Base-by-base conservation (phyloP, 78 protist species). In the Monosiga brevicollis region DNA sequence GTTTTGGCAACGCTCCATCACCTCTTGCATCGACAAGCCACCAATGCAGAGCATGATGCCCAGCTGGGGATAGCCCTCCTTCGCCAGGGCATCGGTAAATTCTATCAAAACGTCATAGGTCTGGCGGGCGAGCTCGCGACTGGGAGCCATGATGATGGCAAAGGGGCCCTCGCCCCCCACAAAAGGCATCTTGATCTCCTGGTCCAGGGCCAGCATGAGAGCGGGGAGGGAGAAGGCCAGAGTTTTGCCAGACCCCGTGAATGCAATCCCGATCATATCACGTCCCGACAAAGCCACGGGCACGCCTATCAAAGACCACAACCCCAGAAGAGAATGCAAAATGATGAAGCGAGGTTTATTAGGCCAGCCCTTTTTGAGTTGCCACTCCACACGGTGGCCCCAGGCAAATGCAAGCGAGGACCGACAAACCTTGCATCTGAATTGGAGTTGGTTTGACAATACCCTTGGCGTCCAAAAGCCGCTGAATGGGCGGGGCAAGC, bases 201-300 rank as follows among this genome's bases (percentile, higher is more conserved):
- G 93, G 75, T 96, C 97, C 54, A 94, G 43, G 22, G 96, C 81
- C 23, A 94, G 41, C 77, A 91, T 3, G 2, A 97, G 87, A 90
- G 93, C 84, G 10, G 99, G 99, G 20, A 97, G 85, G 0, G 90
- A 36, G 86, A 97, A 97, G 10, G 90, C 97, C 77, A 97, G 87
- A 37, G 99, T 97, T 89, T 96, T 96, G 40, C 99, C 99, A n/a
- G 92, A 85, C 24, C 98, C 98, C 0, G 99, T 97, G 91, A 88
- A 95, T 0, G 99, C 98, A 24, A 97, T 94, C 72, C 99, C 99
- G 75, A 97, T 96, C 95, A 95, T 89, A 80, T 96, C 99, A 9
- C 98, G 86, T 22, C 98, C 99, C 0, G 82, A 2, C 73, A 97
- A 76, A 3, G 93, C 93, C 2, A 89, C 82, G 6, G 99, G 99